Percentiles rank a stretch among this genome's conserved stretches.
Evolutionary conservation across 129 eudicot species (phyloP).

Genomic region (Tagetes erecta): DNA sequence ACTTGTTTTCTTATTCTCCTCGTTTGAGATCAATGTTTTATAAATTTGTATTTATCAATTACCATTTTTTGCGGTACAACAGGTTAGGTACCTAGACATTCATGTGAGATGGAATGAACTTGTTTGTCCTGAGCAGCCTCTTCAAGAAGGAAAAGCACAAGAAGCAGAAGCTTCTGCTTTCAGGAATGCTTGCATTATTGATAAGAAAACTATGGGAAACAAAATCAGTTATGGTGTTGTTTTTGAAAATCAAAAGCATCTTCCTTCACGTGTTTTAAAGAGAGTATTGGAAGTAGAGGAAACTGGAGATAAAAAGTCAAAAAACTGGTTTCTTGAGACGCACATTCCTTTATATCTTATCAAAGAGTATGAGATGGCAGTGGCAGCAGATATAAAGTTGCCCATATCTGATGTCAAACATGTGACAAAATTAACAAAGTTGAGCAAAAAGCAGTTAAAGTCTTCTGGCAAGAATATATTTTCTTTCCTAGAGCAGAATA

Average conservation of each 20-base stretch:
- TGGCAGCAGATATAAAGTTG: slow-evolving; percentile 16
- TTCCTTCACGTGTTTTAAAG: slow-evolving; percentile 86
- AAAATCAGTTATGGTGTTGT: slow-evolving; percentile 70
- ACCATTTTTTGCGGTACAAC: slow-evolving; percentile 25
- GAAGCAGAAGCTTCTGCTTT: slow-evolving; percentile 89
- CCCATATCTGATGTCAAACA: slow-evolving; percentile 36
- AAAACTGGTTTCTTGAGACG: slow-evolving; percentile 77
- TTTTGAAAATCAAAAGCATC: slow-evolving; percentile 86
- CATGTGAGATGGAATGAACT: slow-evolving; percentile 92
- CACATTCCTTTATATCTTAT: slow-evolving; percentile 85
- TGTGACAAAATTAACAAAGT: slow-evolving; percentile 34
- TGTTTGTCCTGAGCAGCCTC: slow-evolving; percentile 75
- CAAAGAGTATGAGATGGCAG: slow-evolving; percentile 68
- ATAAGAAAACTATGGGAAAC: slow-evolving; percentile 53
- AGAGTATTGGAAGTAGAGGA: slow-evolving; percentile 66
- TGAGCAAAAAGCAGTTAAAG: slow-evolving; percentile 55
- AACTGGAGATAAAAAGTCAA: slow-evolving; percentile 56
- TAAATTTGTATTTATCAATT: neutral
- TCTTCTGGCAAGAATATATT: slow-evolving; percentile 64
- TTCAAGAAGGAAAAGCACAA: slow-evolving; percentile 76
- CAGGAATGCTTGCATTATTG: slow-evolving; percentile 76
- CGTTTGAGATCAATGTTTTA: neutral
- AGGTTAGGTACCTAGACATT: slow-evolving; percentile 88
- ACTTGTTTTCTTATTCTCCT: neutral
- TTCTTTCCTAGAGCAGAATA: slow-evolving; percentile 51